Evolutionary conservation across 441 rosid species (phyloP).

Genomic region (Brassica balearica): DNA sequence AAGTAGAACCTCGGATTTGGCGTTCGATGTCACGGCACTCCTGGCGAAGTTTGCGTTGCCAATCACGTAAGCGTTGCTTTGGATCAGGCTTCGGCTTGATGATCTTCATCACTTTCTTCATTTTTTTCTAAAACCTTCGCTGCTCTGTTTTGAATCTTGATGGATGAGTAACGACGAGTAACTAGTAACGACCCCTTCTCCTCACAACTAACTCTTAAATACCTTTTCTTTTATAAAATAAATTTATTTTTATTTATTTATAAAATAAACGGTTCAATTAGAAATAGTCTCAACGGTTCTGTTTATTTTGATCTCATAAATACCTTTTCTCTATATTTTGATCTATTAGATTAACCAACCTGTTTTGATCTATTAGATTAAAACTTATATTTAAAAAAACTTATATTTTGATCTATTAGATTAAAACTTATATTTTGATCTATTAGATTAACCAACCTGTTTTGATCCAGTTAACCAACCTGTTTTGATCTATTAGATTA

Average conservation of each 20-base stretch:
- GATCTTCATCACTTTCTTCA: conserved; percentile 75
- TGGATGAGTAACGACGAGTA: background rate
- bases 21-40: conserved; percentile 90
- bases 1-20: conserved; percentile 70
- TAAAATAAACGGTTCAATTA: background rate
- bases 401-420: too few species aligned
- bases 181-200: background rate
- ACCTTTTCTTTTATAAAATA: background rate
- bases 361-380: too few species aligned
- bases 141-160: conserved; percentile 6
- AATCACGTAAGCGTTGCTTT: conserved; percentile 77
- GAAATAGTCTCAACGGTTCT: background rate
- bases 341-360: too few species aligned
- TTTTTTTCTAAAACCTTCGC: conserved; percentile 18
- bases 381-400: too few species aligned
- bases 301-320: too few species aligned
- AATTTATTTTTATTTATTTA: background rate
- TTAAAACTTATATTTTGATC: too few species aligned
- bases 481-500: background rate
- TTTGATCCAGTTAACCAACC: background rate
- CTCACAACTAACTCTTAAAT: background rate
- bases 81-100: conserved; percentile 84
- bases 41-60: conserved; percentile 92
- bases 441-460: too few species aligned
- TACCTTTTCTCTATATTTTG: too few species aligned